A percentile compares a stretch with the other conserved stretches of the same genome.
Evolutionary conservation across 2,329 filamentous ascomycete genomes (phyloP).

Genomic region (Verticillium nubilum): DNA sequence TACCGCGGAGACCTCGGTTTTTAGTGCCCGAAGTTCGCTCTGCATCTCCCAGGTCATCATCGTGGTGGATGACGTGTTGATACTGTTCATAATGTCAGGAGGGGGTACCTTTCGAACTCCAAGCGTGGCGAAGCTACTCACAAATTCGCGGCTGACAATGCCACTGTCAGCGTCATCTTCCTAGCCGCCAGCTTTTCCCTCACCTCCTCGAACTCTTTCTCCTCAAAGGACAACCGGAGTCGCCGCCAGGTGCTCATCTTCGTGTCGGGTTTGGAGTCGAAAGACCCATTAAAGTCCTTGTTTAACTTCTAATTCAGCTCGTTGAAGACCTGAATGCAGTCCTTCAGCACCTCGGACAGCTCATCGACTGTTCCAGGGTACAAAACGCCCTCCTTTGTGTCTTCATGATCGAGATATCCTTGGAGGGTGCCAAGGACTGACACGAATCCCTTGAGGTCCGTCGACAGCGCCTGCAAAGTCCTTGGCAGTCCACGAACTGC

Average conservation of each 20-base stretch:
- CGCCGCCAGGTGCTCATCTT: conserved; percentile 3
- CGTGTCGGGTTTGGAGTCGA: neutral
- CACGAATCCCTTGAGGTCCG: neutral
- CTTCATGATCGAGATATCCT: conserved; percentile 2
- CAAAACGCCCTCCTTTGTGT: conserved; percentile 1
- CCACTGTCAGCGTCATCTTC: neutral
- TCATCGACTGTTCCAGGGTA: neutral
- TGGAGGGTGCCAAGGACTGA: conserved; percentile 4
- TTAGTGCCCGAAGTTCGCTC: conserved; percentile 1
- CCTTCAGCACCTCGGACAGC: neutral
- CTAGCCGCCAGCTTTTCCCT: neutral
- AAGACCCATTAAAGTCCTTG: neutral
- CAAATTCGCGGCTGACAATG: conserved; percentile 4
- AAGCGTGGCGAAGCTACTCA: no score
- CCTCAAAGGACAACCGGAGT: neutral
- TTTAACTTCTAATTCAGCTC: neutral
- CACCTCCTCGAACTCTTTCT: conserved; percentile 1
- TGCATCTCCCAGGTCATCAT: neutral
- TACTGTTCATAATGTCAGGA: conserved; percentile 1
- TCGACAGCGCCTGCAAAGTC: conserved; percentile 1
- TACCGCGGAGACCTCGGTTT: neutral
- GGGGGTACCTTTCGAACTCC: neutral
- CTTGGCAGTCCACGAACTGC: conserved; percentile 1
- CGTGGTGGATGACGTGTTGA: conserved; percentile 2
- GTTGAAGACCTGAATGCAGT: neutral